Percentiles rank a stretch among this genome's conserved stretches.
phyloP scores from a whole-genome alignment of 495 filamentous ascomycete species.

The Neurospora hispaniola region DNA sequence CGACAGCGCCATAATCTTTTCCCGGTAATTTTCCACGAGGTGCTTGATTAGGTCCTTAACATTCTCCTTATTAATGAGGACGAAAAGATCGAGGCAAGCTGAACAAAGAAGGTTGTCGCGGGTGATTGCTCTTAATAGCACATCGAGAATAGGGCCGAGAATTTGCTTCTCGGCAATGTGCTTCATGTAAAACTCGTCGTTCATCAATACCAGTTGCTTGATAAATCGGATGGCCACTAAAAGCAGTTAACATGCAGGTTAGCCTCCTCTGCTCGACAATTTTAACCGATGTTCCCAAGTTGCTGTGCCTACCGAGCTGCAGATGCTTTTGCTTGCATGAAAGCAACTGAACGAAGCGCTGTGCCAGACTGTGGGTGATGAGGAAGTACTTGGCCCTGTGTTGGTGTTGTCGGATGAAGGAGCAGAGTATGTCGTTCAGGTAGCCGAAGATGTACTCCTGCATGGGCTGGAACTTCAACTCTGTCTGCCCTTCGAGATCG shows the following conservation, averaged over 20 bases:
- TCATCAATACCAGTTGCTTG: conserved; percentile 71
- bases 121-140: conserved; percentile 83
- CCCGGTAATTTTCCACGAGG: conserved; percentile 79
- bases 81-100: conserved; percentile 92
- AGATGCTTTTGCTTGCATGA: conserved; percentile 83
- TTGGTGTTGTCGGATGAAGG: conserved; percentile 83
- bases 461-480: conserved; percentile 49
- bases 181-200: conserved; percentile 87
- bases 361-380: conserved; percentile 64
- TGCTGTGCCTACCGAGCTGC: conserved; percentile 60
- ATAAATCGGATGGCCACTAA: conserved; percentile 89
- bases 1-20: conserved; percentile 63
- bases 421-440: conserved; percentile 88
- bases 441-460: conserved; percentile 84
- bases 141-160: conserved; percentile 79
- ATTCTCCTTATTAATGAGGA: conserved; percentile 77
- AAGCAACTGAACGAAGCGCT: conserved; percentile 75
- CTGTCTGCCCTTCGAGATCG: conserved; percentile 58
- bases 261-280: neutral
- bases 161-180: conserved; percentile 76
- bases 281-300: conserved; percentile 1
- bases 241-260: neutral
- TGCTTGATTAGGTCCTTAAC: conserved; percentile 75
- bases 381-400: conserved; percentile 84
- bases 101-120: conserved; percentile 94